Conservation (phyloP, 129 eudicot genomes). For the Flaveria robusta region DNA sequence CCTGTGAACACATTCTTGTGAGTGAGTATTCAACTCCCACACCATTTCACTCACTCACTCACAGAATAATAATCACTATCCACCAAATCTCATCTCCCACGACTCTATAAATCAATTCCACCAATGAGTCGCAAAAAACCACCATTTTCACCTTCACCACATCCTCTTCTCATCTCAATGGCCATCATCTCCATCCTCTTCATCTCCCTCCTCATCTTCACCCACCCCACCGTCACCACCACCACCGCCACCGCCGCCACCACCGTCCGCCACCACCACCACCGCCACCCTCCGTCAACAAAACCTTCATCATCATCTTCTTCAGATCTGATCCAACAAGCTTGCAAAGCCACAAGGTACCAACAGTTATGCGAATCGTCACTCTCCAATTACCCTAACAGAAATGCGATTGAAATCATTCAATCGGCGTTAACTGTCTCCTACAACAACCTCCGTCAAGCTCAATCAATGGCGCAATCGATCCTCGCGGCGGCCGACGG, state of each 20-base stretch:
- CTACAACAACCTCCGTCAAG: slow-evolving; percentile 35
- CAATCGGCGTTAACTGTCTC: slow-evolving; percentile 54
- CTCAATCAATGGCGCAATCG: slow-evolving; percentile 43
- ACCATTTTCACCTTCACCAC: slow-evolving; percentile 31
- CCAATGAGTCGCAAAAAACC: slow-evolving; percentile 41
- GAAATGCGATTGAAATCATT: slow-evolving; percentile 39
- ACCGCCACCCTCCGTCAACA: slow-evolving; percentile 15
- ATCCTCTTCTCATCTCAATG: slow-evolving; percentile 42
- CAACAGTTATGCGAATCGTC: slow-evolving; percentile 47
- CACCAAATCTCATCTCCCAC: slow-evolving; percentile 26
- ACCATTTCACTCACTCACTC: slow-evolving; percentile 6
- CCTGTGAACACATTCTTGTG: slow-evolving; percentile 31
- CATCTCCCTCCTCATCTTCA: slow-evolving; percentile 53
- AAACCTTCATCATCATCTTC: slow-evolving; percentile 13
- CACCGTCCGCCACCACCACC: slow-evolving; percentile 35
- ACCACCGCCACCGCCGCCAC: no score
- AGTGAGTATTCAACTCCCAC: neutral
- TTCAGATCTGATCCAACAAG: slow-evolving; percentile 40
- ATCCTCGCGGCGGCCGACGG: slow-evolving; percentile 42
- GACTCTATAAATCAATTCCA: slow-evolving; percentile 5
- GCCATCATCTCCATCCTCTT: slow-evolving; percentile 40
- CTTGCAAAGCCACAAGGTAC: slow-evolving; percentile 66
- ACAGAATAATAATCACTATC: slow-evolving; percentile 10
- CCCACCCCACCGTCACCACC: slow-evolving; percentile 34
- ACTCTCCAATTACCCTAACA: slow-evolving; percentile 28